These are phyloP conservation scores for Setaria italica DNA, from an alignment of 202 grass and related monocot genomes.

Conservation along the genomic window DNA sequence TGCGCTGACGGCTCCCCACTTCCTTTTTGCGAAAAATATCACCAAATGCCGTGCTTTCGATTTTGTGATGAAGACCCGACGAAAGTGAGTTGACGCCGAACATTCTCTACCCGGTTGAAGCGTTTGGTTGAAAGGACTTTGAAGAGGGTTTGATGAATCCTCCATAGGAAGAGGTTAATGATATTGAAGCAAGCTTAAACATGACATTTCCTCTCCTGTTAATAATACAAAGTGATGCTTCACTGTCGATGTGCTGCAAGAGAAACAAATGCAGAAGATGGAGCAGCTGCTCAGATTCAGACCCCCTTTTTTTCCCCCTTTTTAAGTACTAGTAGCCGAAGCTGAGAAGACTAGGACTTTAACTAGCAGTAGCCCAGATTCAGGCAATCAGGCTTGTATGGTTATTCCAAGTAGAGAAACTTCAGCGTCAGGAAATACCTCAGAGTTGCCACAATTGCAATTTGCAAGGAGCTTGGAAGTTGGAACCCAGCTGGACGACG, in stretches of 20 bases:
- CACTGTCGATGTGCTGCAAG: background rate
- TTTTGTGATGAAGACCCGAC: background rate
- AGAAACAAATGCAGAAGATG: background rate
- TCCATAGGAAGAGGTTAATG: background rate
- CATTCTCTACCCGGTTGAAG: background rate
- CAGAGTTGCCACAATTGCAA: background rate
- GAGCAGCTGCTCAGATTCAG: no score
- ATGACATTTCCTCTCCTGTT: background rate
- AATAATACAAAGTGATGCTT: background rate
- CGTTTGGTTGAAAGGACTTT: background rate
- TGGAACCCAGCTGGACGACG: background rate
- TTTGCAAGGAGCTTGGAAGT: background rate
- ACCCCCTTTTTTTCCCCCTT: no score
- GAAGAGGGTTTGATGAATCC: background rate
- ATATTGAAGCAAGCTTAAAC: background rate
- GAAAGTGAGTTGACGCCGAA: background rate
- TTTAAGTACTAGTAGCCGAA: no score
- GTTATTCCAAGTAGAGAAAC: background rate
- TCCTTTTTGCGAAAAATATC: background rate
- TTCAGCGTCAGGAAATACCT: background rate
- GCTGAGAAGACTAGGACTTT: background rate
- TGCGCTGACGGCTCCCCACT: conserved; percentile 1
- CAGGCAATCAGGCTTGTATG: background rate
- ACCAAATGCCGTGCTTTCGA: conserved; percentile 2
- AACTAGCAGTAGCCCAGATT: background rate